These are phyloP conservation scores for Trametes gibbosa DNA, from an alignment of 768 basidiomycete species.

Conservation along the genomic window DNA sequence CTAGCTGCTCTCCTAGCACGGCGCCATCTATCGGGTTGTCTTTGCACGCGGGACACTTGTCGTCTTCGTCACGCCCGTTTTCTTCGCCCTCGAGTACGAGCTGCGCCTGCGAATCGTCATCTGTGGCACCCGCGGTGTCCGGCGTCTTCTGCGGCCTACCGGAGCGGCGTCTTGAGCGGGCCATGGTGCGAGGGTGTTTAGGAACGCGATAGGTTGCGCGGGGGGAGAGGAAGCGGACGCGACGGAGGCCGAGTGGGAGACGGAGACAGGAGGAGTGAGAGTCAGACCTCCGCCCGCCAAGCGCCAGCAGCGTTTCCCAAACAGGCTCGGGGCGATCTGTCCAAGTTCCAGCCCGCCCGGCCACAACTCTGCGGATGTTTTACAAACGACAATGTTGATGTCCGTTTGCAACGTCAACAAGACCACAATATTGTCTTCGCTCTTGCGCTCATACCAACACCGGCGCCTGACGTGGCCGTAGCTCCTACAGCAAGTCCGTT, in stretches of 20 bases:
- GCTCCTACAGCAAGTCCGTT: not conserved
- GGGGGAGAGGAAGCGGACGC: not conserved
- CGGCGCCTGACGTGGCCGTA: no score
- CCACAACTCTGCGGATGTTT: no score
- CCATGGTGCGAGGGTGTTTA: conserved; percentile 32
- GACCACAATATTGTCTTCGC: no score
- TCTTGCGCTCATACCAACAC: no score
- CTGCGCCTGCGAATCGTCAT: conserved; percentile 13
- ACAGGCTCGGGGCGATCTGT: conserved; percentile 2
- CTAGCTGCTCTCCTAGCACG: conserved; percentile 25
- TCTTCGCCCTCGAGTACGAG: conserved; percentile 7
- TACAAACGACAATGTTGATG: no score
- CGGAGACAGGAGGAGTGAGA: conserved; percentile 1
- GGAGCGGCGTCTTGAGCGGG: conserved; percentile 42
- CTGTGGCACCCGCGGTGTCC: conserved; percentile 26
- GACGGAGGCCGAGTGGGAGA: not conserved
- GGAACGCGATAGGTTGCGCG: not conserved
- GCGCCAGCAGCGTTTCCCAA: not conserved
- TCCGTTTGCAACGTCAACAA: no score
- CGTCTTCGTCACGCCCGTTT: conserved; percentile 22
- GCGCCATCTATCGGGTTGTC: conserved; percentile 25
- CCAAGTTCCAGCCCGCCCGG: no score
- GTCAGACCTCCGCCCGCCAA: not conserved
- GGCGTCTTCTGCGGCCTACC: conserved; percentile 30
- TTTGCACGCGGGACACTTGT: conserved; percentile 53